Evolutionary conservation across 495 filamentous ascomycete genomes (phyloP).

Genomic region (Cercophora sp.): DNA sequence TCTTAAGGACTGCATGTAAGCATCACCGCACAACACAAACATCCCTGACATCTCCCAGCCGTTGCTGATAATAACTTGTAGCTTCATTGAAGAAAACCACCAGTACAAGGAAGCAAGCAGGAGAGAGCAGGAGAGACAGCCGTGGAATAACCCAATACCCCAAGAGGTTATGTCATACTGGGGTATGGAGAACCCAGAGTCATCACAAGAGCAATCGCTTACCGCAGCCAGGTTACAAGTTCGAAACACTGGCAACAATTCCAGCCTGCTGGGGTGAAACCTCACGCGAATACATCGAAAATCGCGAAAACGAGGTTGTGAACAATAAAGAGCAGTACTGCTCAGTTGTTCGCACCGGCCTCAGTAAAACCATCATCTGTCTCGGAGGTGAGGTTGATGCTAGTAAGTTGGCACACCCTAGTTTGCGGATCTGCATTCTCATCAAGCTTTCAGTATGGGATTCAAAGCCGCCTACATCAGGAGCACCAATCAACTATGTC

Average conservation of each 20-base stretch:
- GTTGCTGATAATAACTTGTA: slow-evolving; percentile 31
- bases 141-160: slow-evolving; percentile 44
- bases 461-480: slow-evolving; percentile 60
- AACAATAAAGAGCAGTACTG: slow-evolving; percentile 92
- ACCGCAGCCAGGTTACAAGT: slow-evolving; percentile 93
- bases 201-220: no score
- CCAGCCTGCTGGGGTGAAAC: slow-evolving; percentile 67
- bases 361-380: slow-evolving; percentile 66
- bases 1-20: slow-evolving; percentile 77
- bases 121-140: slow-evolving; percentile 54
- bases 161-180: slow-evolving; percentile 52
- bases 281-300: slow-evolving; percentile 71
- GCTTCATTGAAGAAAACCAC: slow-evolving; percentile 92
- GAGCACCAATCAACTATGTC: slow-evolving; percentile 78
- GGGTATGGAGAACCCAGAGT: slow-evolving; percentile 42
- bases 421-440: neutral
- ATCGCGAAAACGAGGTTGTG: slow-evolving; percentile 63
- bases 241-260: slow-evolving; percentile 79
- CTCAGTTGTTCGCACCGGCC: slow-evolving; percentile 81
- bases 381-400: slow-evolving; percentile 96
- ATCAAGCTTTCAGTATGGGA: slow-evolving; percentile 66
- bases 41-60: neutral
- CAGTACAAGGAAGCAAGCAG: slow-evolving; percentile 56
- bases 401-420: slow-evolving; percentile 43
- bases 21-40: neutral